These are phyloP conservation scores for Boletus semigastroideus DNA, from an alignment of 1,284 basidiomycete species.

Conservation along the genomic window DNA sequence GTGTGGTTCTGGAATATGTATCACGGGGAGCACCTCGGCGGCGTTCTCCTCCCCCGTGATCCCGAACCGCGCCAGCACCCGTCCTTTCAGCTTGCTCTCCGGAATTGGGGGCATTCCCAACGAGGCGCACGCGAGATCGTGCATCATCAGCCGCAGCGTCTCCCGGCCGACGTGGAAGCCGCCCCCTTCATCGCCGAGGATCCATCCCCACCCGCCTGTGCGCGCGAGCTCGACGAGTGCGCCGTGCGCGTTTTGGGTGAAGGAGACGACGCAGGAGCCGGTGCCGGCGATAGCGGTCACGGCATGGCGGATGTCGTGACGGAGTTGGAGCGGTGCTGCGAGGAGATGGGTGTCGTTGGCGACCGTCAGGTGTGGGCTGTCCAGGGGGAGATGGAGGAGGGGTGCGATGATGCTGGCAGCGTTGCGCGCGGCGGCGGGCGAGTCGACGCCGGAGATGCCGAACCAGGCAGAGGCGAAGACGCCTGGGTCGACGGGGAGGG, in stretches of 20 bases:
- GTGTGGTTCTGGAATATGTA: slow-evolving; percentile 57
- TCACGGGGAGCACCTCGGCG: slow-evolving; percentile 58
- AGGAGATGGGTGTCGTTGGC: slow-evolving; percentile 76
- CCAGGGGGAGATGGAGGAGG: slow-evolving; percentile 55
- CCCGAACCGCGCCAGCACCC: slow-evolving; percentile 58
- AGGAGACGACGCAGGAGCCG: slow-evolving; percentile 67
- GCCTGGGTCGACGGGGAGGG: slow-evolving; percentile 39
- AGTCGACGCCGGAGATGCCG: slow-evolving; percentile 76
- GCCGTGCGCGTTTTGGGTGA: slow-evolving; percentile 44
- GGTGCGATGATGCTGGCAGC: slow-evolving; percentile 52
- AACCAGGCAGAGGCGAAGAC: slow-evolving; percentile 71
- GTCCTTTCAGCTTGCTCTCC: slow-evolving; percentile 41
- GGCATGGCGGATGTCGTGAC: slow-evolving; percentile 58
- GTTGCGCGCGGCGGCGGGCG: slow-evolving; percentile 54
- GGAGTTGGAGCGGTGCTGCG: slow-evolving; percentile 63
- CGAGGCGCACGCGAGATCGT: slow-evolving; percentile 52
- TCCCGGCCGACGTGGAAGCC: slow-evolving; percentile 76
- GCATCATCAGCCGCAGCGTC: slow-evolving; percentile 63
- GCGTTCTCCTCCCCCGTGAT: slow-evolving; percentile 49
- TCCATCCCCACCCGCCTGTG: slow-evolving; percentile 81
- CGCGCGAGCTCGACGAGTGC: slow-evolving; percentile 64
- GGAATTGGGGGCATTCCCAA: slow-evolving; percentile 38
- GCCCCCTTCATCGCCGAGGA: slow-evolving; percentile 78
- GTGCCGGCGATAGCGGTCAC: slow-evolving; percentile 72
- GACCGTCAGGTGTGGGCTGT: slow-evolving; percentile 52